Base-by-base conservation (phyloP, 805 yeast genomes). In the Zygoascus flipseniorum region DNA sequence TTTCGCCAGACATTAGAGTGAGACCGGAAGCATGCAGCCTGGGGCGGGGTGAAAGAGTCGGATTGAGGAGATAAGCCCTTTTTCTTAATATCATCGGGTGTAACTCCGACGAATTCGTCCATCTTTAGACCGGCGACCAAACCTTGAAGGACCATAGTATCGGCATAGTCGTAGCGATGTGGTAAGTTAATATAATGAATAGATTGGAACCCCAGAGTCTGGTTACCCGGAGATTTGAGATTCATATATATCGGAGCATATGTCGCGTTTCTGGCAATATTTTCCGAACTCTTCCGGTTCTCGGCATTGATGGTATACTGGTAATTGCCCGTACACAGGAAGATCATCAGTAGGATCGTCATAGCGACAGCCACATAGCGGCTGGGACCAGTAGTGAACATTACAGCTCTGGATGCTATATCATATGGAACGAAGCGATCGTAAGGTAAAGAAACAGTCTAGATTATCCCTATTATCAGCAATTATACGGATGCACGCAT, bases 1-100 rank as follows among this genome's bases (percentile, higher is more conserved):
- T 55, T 19, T 26, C 50, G 19, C 56, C 58, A 55, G 9, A 54
- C 5, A 44, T 55, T 55, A 14, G 54, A 54, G 35, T 55, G 58
- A 14, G 56, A 42, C 13, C 58, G 43, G 32, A 32, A 54, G 37
- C 57, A 53, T 8, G 52, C 58, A 19, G 23, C 35, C 4, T 49
- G 4, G 2, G 51, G 47, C 2, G 37, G 19, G 6, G 6, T 23
- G 11, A 51, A 50, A 20, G 46, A 23, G 28, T 23, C 28, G 5
- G 54, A 50, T 8, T 44, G 19, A 6, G 57, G 57, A 16, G 55
- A 43, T n/a, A 52, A 23, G 13, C 57, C 57, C 13, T 19, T 35
- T 8, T 47, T 46, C 10, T 43, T 14, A 2, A 52, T 10, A 35
- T 41, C 37, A 31, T 31, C 31, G 3, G 35, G 37, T n/a, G 19